These are phyloP conservation scores for Lachnellula willkommii DNA, from an alignment of 2,329 filamentous ascomycete species.

Conservation along the genomic window DNA sequence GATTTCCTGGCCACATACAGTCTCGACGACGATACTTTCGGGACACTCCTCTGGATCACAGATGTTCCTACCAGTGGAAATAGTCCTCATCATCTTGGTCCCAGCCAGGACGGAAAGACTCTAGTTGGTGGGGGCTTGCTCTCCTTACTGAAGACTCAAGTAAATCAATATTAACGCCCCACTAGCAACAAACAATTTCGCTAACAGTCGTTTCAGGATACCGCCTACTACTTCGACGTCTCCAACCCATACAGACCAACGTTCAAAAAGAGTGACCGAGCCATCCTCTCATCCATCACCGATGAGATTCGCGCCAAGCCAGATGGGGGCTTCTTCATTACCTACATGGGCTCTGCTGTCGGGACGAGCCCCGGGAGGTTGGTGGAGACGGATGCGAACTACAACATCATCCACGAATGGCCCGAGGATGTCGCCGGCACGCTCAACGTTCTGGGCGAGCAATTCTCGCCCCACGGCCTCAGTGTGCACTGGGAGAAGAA, in stretches of 20 bases:
- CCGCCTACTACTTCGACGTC: slow-evolving; percentile 57
- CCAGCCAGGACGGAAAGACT: slow-evolving; percentile 51
- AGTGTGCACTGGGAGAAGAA: slow-evolving; percentile 52
- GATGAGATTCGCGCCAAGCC: slow-evolving; percentile 61
- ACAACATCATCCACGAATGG: slow-evolving; percentile 58
- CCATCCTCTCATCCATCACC: slow-evolving; percentile 52
- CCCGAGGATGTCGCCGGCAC: slow-evolving; percentile 50
- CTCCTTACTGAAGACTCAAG: slow-evolving; percentile 52
- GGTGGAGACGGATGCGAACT: slow-evolving; percentile 53
- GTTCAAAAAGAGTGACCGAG: slow-evolving; percentile 56
- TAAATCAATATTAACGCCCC: slow-evolving; percentile 10
- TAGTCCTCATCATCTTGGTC: slow-evolving; percentile 53
- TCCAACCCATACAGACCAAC: slow-evolving; percentile 52
- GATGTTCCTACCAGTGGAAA: slow-evolving; percentile 57
- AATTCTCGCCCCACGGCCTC: slow-evolving; percentile 58
- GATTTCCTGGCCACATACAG: slow-evolving; percentile 51
- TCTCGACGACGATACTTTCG: slow-evolving; percentile 58
- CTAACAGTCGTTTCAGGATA: slow-evolving; percentile 39
- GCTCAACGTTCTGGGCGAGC: slow-evolving; percentile 53
- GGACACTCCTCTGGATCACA: slow-evolving; percentile 51
- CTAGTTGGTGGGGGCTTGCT: slow-evolving; percentile 53
- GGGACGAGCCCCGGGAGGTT: slow-evolving; percentile 55
- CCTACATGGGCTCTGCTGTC: slow-evolving; percentile 38
- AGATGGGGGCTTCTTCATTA: slow-evolving; percentile 39
- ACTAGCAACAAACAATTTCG: neutral